Percentiles rank a stretch among this genome's conserved stretches.
Conservation (phyloP, 495 filamentous ascomycete species). For the Xylaria venustula region DNA sequence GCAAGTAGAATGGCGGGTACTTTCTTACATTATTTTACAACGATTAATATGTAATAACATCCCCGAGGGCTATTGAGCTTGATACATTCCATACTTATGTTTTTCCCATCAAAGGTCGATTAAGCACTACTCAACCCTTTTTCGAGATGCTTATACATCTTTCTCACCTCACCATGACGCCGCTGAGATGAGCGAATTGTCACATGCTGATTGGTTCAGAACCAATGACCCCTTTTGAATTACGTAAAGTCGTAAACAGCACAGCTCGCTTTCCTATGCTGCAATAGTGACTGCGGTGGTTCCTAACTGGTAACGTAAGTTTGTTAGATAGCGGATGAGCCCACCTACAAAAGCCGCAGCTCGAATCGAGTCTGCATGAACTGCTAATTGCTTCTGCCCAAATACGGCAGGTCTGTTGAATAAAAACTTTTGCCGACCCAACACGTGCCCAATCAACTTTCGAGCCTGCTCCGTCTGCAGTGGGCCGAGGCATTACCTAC, state of each 20-base stretch:
- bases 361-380: neutral
- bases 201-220: no score
- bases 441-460: neutral
- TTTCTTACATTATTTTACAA: neutral
- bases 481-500: neutral
- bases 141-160: neutral
- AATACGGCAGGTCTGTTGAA: conserved; percentile 4
- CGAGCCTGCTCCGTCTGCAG: no score
- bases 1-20: no score
- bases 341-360: neutral
- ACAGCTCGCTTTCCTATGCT: neutral
- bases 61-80: neutral
- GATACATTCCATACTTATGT: neutral
- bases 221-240: no score
- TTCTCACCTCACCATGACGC: neutral
- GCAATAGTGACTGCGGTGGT: no score
- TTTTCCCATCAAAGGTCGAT: no score
- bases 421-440: neutral
- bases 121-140: no score
- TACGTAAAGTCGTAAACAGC: neutral
- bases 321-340: neutral
- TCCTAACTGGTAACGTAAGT: neutral
- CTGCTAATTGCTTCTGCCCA: neutral
- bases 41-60: conserved; percentile 4
- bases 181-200: neutral